Evolutionary conservation across 2,329 filamentous ascomycete genomes (phyloP).

Genomic region (Teratosphaeria gauchensis): DNA sequence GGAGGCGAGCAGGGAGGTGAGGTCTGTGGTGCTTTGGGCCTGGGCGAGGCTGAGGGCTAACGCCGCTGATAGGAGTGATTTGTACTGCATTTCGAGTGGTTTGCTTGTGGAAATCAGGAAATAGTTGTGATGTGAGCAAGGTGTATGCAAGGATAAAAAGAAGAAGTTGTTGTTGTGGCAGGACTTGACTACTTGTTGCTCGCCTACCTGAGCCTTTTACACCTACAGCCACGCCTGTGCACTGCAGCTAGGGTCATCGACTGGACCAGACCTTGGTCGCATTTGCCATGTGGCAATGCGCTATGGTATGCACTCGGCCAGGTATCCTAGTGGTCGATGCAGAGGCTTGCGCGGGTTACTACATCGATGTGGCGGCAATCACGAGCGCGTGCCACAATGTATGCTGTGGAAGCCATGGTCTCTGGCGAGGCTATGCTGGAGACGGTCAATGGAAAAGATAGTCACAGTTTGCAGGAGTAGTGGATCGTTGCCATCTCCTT

Average conservation of each 20-base stretch:
- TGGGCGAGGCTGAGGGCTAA: slow-evolving; percentile 26
- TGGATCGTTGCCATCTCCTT: neutral
- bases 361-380: neutral
- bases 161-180: neutral
- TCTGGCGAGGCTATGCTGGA: neutral
- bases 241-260: neutral
- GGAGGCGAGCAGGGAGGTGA: slow-evolving; percentile 24
- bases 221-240: neutral
- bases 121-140: neutral
- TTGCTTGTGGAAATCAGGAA: neutral
- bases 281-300: neutral
- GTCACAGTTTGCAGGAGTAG: neutral
- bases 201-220: neutral
- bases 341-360: neutral
- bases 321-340: neutral
- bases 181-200: neutral
- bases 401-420: neutral
- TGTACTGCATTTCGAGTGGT: slow-evolving; percentile 30
- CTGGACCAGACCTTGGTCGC: neutral
- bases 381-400: neutral
- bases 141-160: neutral
- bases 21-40: slow-evolving; percentile 15
- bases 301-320: neutral
- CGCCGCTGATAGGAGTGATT: slow-evolving; percentile 28
- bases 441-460: neutral